Conservation (phyloP, 805 yeast genomes). For the Wickerhamomyces mucosus region DNA sequence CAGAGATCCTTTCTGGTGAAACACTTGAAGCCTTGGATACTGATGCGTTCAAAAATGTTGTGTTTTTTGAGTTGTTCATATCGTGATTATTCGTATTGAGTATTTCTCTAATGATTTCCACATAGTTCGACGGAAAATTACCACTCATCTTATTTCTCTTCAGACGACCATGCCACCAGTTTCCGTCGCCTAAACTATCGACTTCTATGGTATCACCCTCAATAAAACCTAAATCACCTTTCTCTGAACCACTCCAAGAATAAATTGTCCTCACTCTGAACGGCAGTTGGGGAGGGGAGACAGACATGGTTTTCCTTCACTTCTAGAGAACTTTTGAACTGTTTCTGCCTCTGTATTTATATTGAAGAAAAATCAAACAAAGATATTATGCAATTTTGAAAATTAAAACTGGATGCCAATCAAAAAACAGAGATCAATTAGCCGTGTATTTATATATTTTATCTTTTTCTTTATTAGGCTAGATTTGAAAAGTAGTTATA, state of each 20-base stretch:
- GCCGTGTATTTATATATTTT: no score
- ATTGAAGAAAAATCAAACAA: no score
- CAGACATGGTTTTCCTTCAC: no score
- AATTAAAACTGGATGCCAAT: no score
- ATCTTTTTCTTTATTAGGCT: no score
- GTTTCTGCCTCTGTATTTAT: no score
- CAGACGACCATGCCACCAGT: constrained; percentile 85
- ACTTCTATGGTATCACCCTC: constrained; percentile 93
- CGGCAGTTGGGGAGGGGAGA: constrained; percentile 51
- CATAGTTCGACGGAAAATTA: constrained; percentile 81
- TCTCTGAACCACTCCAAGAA: constrained; percentile 75
- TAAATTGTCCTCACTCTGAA: constrained; percentile 74
- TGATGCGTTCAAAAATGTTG: not conserved
- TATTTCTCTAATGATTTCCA: constrained; percentile 38
- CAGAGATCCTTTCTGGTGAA: not conserved
- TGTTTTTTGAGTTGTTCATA: not conserved
- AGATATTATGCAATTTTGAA: no score
- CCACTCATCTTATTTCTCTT: constrained; percentile 78
- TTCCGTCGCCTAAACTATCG: constrained; percentile 69
- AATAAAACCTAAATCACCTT: constrained; percentile 83
- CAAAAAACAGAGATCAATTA: no score
- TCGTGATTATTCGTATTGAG: no score
- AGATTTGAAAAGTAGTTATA: no score
- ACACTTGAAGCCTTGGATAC: not conserved
- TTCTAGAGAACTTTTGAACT: no score